Percentiles rank a stretch among this genome's conserved stretches.
These are phyloP conservation scores for Penicillium sp. DNA, from an alignment of 2,329 filamentous ascomycete genomes.

Conservation along the genomic window DNA sequence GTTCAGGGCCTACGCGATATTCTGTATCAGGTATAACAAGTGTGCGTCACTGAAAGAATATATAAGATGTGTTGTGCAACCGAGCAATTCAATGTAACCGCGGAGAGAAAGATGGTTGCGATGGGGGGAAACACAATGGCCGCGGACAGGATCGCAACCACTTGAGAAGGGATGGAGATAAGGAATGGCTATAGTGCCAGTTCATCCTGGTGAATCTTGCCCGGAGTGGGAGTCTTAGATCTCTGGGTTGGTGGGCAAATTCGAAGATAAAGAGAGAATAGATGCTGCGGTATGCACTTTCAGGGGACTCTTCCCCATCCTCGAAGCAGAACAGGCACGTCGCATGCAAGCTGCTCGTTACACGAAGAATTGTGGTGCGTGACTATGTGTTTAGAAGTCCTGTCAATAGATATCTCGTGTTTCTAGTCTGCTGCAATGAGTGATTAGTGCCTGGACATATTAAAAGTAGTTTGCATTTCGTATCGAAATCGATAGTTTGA, in stretches of 20 bases:
- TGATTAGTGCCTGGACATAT: neutral
- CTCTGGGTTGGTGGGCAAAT: neutral
- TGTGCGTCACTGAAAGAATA: slow-evolving; percentile 5
- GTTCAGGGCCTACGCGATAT: slow-evolving; percentile 1
- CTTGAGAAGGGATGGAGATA: neutral
- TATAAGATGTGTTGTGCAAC: slow-evolving; percentile 2
- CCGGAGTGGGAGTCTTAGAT: slow-evolving; percentile 4
- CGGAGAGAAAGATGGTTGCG: neutral
- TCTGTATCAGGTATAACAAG: slow-evolving; percentile 2
- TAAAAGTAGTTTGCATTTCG: neutral
- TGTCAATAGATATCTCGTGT: neutral
- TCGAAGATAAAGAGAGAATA: neutral
- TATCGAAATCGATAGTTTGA: neutral
- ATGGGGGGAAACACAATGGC: neutral
- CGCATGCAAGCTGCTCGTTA: slow-evolving; percentile 1
- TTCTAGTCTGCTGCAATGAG: neutral
- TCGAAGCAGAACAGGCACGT: neutral
- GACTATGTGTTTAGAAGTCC: neutral
- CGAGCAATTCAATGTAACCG: slow-evolving; percentile 7
- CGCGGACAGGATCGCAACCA: neutral
- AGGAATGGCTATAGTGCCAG: slow-evolving; percentile 7
- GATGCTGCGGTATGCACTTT: neutral
- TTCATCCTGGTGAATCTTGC: slow-evolving; percentile 5
- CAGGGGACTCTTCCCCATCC: neutral
- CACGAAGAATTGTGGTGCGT: neutral